Evolutionary conservation across 352 stramenopile species (phyloP).

Genomic region (Phytophthora constricta): DNA sequence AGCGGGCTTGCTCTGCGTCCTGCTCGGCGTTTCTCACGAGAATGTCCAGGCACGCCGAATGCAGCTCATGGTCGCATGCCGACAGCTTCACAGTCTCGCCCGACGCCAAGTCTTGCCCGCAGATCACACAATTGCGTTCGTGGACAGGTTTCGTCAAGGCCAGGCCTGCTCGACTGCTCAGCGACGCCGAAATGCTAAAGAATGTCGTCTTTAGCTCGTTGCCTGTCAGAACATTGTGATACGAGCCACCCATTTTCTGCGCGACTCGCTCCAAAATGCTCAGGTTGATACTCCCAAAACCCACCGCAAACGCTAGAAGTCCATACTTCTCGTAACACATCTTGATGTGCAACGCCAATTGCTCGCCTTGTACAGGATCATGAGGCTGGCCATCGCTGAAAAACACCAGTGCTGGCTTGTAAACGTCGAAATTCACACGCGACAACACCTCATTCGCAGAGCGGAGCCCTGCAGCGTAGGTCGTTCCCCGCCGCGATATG

Average conservation of each 20-base stretch:
- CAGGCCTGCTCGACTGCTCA: conserved; percentile 64
- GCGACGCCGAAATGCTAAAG: conserved; percentile 73
- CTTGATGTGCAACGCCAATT: conserved; percentile 63
- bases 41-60: conserved; percentile 49
- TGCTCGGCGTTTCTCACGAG: conserved; percentile 42
- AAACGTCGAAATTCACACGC: conserved; percentile 58
- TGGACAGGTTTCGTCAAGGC: conserved; percentile 64
- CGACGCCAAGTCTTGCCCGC: conserved; percentile 57
- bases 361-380: conserved; percentile 50
- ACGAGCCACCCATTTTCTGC: conserved; percentile 60
- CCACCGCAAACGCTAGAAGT: conserved; percentile 68
- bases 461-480: conserved; percentile 57
- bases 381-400: conserved; percentile 77
- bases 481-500: conserved; percentile 56
- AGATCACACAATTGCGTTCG: conserved; percentile 69
- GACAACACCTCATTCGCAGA: conserved; percentile 75
- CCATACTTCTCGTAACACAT: conserved; percentile 64
- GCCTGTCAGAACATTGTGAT: conserved; percentile 64
- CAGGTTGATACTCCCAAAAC: conserved; percentile 77
- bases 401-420: conserved; percentile 78
- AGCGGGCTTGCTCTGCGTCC: conserved; percentile 29
- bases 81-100: conserved; percentile 53
- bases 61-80: conserved; percentile 58
- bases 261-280: conserved; percentile 61
- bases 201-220: conserved; percentile 82